Evolutionary conservation across 306 rosid genomes (phyloP).

Genomic region (Vicia villosa): DNA sequence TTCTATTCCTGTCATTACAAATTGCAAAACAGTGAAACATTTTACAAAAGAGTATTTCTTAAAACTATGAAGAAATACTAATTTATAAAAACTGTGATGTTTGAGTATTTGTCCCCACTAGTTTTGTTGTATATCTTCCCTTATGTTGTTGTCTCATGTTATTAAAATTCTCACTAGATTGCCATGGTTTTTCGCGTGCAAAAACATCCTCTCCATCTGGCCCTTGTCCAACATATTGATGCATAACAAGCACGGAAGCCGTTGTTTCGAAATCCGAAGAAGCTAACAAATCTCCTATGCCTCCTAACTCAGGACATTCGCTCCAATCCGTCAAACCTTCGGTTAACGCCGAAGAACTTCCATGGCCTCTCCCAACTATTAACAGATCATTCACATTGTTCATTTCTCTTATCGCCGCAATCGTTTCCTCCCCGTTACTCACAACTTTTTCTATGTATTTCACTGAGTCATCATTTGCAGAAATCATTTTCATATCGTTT

Average conservation of each 20-base stretch:
- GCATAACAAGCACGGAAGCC: conserved; percentile 76
- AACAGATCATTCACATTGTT: conserved; percentile 57
- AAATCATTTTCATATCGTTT: conserved; percentile 43
- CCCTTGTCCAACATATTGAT: conserved; percentile 54
- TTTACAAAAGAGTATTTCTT: neutral
- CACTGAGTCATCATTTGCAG: conserved; percentile 37
- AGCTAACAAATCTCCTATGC: conserved; percentile 89
- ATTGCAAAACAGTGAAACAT: too few species aligned
- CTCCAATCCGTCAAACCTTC: conserved; percentile 89
- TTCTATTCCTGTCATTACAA: neutral
- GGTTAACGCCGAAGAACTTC: conserved; percentile 53
- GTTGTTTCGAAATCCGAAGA: conserved; percentile 79
- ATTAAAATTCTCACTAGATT: conserved; percentile 2
- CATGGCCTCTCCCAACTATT: conserved; percentile 86
- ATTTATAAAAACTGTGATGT: neutral
- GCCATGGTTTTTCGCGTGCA: conserved; percentile 24
- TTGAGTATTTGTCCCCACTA: neutral
- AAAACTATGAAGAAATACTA: neutral
- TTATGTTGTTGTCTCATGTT: neutral
- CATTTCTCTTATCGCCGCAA: conserved; percentile 60
- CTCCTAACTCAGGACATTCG: conserved; percentile 85
- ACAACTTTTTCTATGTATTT: conserved; percentile 54
- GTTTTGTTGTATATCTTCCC: conserved; percentile 19
- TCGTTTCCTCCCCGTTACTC: conserved; percentile 81
- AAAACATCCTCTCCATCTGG: conserved; percentile 41